Percentiles rank a stretch among this genome's conserved stretches.
Conservation (phyloP, 2,329 filamentous ascomycete genomes). For the Westerdykella ornata region DNA sequence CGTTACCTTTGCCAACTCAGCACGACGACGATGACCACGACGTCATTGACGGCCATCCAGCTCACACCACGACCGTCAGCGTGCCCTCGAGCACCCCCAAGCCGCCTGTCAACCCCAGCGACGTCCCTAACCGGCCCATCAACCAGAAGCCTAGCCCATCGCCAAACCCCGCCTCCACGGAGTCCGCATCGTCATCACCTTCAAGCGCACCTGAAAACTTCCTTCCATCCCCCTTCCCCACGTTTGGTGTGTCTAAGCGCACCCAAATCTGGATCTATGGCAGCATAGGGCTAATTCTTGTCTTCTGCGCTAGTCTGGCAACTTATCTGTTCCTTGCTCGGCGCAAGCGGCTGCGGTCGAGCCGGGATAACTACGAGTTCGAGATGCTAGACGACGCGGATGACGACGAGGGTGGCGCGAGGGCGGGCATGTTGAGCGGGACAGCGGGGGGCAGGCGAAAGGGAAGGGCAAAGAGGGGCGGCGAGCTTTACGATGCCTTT, state of each 20-base stretch:
- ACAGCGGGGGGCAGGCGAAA: slow-evolving; percentile 35
- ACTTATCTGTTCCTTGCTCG: slow-evolving; percentile 75
- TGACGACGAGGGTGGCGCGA: slow-evolving; percentile 45
- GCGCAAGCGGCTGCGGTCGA: slow-evolving; percentile 66
- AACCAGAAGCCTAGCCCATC: slow-evolving; percentile 50
- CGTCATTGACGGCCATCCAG: slow-evolving; percentile 48
- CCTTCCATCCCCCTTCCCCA: slow-evolving; percentile 80
- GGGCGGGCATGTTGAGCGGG: slow-evolving; percentile 42
- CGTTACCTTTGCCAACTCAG: slow-evolving; percentile 74
- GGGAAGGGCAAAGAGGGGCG: slow-evolving; percentile 57
- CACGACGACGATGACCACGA: slow-evolving; percentile 80
- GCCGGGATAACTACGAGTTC: slow-evolving; percentile 84
- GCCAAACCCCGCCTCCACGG: slow-evolving; percentile 12
- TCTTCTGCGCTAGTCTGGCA: slow-evolving; percentile 77
- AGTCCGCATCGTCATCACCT: slow-evolving; percentile 17
- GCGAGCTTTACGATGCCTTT: slow-evolving; percentile 96
- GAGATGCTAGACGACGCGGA: slow-evolving; percentile 85
- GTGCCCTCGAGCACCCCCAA: slow-evolving; percentile 45
- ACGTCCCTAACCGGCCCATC: slow-evolving; percentile 49
- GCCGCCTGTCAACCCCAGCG: slow-evolving; percentile 40
- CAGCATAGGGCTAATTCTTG: slow-evolving; percentile 70
- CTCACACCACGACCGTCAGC: slow-evolving; percentile 54
- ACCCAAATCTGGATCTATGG: slow-evolving; percentile 95
- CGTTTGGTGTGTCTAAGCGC: slow-evolving; percentile 77
- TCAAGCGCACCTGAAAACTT: slow-evolving; percentile 44